A percentile compares a stretch with the other conserved stretches of the same genome.
Conservation (phyloP, 257 asterid genomes). For the Avicennia marina region DNA sequence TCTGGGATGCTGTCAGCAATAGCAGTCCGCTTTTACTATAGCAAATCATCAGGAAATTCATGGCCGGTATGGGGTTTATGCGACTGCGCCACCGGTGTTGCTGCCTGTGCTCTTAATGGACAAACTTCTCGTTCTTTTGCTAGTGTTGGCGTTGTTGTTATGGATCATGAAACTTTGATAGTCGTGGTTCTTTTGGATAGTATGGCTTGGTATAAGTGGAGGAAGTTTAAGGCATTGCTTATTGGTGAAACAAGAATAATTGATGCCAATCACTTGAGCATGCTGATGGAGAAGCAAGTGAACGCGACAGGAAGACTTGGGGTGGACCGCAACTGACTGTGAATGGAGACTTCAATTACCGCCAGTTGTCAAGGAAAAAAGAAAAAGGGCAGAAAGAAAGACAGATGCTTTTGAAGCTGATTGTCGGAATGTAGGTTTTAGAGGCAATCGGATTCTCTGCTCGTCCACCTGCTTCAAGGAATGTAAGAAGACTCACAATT, state of each 20-base stretch:
- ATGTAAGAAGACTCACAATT: neutral
- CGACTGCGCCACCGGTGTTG: slow-evolving; percentile 72
- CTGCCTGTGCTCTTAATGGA: slow-evolving; percentile 55
- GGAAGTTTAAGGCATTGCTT: slow-evolving; percentile 44
- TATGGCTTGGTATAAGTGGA: slow-evolving; percentile 48
- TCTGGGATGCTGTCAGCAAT: slow-evolving; percentile 38
- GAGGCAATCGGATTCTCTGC: slow-evolving; percentile 22
- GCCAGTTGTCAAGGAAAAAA: neutral
- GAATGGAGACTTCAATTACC: no score
- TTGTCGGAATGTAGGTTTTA: neutral
- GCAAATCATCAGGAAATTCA: slow-evolving; percentile 38
- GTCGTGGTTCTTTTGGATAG: slow-evolving; percentile 30
- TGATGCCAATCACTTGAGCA: no score
- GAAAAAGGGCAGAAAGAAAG: neutral
- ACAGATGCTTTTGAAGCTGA: neutral
- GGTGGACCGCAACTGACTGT: no score
- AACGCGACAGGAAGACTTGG: no score
- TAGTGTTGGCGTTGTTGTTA: slow-evolving; percentile 42
- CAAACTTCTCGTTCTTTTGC: slow-evolving; percentile 62
- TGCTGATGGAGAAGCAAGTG: slow-evolving; percentile 14
- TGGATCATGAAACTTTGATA: slow-evolving; percentile 26
- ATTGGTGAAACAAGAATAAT: no score
- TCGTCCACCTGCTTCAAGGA: neutral
- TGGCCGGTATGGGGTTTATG: slow-evolving; percentile 42
- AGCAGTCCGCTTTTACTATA: slow-evolving; percentile 55